Conservation (phyloP, 106 monocot genomes). For the Phalaenopsis aphrodite region DNA sequence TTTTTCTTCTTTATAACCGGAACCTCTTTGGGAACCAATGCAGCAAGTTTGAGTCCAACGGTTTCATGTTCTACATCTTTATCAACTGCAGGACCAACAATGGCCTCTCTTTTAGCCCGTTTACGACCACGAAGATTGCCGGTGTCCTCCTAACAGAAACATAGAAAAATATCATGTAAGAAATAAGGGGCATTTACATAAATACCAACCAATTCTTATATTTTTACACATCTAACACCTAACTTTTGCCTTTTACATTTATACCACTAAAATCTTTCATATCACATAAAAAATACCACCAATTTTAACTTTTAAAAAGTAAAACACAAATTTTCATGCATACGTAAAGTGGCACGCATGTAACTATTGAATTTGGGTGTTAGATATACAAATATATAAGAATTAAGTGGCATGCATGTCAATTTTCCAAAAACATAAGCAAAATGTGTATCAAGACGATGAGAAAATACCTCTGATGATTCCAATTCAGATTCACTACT, state of each 20-base stretch:
- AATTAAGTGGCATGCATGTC: too few relatives aligned
- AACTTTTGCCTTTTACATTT: too few relatives aligned
- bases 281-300: too few relatives aligned
- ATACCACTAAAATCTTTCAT: too few relatives aligned
- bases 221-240: too few relatives aligned
- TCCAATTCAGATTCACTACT: constrained; percentile 94
- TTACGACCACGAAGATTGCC: constrained; percentile 31
- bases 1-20: constrained; percentile 92
- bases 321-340: too few relatives aligned
- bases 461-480: constrained; percentile 68
- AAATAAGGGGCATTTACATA: too few relatives aligned
- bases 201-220: too few relatives aligned
- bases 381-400: too few relatives aligned
- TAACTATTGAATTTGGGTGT: too few relatives aligned
- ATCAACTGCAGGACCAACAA: constrained; percentile 87
- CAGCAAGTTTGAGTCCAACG: constrained; percentile 72
- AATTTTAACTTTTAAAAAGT: too few relatives aligned
- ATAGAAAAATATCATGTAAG: not conserved
- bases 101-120: constrained; percentile 52
- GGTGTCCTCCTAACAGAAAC: constrained; percentile 44
- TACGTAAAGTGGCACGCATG: too few relatives aligned
- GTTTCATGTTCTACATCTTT: constrained; percentile 82
- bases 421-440: not conserved
- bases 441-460: not conserved
- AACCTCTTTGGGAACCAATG: constrained; percentile 84